phyloP scores from a whole-genome alignment of 306 rosid genomes.

The Malus asiatica region DNA sequence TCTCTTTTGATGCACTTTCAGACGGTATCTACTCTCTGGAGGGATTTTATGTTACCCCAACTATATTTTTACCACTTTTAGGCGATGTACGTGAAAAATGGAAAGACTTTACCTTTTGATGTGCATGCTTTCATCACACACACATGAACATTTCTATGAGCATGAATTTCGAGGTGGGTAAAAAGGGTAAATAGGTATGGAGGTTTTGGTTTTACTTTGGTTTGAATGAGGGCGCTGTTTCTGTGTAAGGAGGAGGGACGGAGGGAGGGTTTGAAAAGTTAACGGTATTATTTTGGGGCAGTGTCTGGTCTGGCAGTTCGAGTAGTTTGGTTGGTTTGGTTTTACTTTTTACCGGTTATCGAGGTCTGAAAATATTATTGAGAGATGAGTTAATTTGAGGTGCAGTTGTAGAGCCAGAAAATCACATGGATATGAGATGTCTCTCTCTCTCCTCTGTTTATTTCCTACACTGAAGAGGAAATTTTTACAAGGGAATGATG shows the following conservation, averaged over 20 bases:
- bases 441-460: neutral
- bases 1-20: constrained; percentile 23
- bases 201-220: neutral
- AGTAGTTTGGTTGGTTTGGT: neutral
- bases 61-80: constrained; percentile 14
- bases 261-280: neutral
- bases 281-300: neutral
- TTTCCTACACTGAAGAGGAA: neutral
- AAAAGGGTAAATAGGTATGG: neutral
- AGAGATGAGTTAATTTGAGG: neutral
- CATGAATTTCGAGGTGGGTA: neutral
- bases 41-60: constrained; percentile 32
- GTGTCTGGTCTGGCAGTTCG: constrained; percentile 6
- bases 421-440: neutral
- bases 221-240: neutral
- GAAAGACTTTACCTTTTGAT: neutral
- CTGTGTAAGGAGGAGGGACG: neutral
- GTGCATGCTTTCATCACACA: neutral
- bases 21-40: constrained; percentile 7
- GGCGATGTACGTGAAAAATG: neutral
- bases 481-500: constrained; percentile 9
- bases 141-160: neutral
- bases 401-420: neutral
- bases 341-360: neutral
- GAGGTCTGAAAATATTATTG: neutral